Base-by-base conservation (phyloP, 23 red algal genomes). In the Agarophyton chilense region DNA sequence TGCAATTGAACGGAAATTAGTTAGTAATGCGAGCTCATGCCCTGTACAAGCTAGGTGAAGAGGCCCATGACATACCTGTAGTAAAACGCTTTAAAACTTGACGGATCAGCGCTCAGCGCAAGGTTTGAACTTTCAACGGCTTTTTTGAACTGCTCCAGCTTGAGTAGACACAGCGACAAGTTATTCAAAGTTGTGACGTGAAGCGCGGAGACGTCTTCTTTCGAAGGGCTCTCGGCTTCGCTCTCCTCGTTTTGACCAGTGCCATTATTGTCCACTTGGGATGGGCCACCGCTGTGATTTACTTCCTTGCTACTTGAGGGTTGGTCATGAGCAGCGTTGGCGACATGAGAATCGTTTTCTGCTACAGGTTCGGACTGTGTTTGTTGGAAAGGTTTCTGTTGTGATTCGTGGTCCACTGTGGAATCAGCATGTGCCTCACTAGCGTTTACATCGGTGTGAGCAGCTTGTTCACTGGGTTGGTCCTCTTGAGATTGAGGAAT, bases 31-130 rank as follows among this genome's bases (percentile, higher is more conserved):
- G 10, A 84, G 9, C 17, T 28, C 39, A 74, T 25, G 68, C 68
- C 7, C 4, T 4, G 22, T 55, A 28, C 75, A 28, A 40, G 11
- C 25, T 38, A 9, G n/a, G 7, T 8, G 51, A 40, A 1, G 40
- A 8, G 34, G 4, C 10, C 40, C 14, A 4, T 25, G 2, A 72
- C 82, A 32, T 89, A 89, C 85, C 85, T 41, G 53, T 90, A 94
- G 52, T 80, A 94, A 53, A 87, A 82, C 33, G 92, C 67, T 68
- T 94, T 94, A 3, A 68, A 74, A 82, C 72, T 94, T 65, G 52
- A 52, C 49, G 84, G 85, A 55, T 94, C 92, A 12, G 87, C 31
- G 43, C 68, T 70, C 31, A 88, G 35, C 22, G 92, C 79, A 24
- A 90, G 40, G 10, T 44, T 52, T 28, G 92, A 56, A 52, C 66